A percentile compares a stretch with the other conserved stretches of the same genome.
Conservation (phyloP, 2,329 filamentous ascomycete genomes). For the Calycina marina region DNA sequence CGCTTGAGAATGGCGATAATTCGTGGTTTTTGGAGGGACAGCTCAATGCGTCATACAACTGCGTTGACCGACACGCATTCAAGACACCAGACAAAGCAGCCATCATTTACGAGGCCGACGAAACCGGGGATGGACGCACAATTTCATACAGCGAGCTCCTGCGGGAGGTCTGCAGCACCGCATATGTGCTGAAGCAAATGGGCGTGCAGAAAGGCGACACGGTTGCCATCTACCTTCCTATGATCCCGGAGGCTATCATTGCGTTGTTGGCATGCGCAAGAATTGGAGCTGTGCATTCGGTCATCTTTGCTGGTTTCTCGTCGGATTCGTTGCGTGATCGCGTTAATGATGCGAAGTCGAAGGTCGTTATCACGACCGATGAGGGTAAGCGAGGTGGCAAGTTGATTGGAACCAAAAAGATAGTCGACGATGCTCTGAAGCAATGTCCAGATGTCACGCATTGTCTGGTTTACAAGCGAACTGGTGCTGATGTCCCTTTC, state of each 20-base stretch:
- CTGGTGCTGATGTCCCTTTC: constrained; percentile 83
- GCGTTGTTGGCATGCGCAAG: constrained; percentile 82
- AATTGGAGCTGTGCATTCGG: constrained; percentile 92
- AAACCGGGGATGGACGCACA: constrained; percentile 70
- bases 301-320: constrained; percentile 96
- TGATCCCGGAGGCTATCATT: constrained; percentile 93
- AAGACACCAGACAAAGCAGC: constrained; percentile 85
- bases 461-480: constrained; percentile 89
- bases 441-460: constrained; percentile 80
- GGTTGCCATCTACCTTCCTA: constrained; percentile 91
- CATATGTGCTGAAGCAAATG: constrained; percentile 84
- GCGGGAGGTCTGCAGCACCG: constrained; percentile 75
- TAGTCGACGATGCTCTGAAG: constrained; percentile 93
- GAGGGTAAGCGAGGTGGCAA: constrained; percentile 98
- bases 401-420: constrained; percentile 95
- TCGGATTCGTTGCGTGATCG: constrained; percentile 91
- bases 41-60: constrained; percentile 95
- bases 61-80: constrained; percentile 90
- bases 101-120: constrained; percentile 98
- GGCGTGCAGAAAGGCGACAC: constrained; percentile 96
- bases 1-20: constrained; percentile 64
- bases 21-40: constrained; percentile 92
- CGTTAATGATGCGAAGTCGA: constrained; percentile 79
- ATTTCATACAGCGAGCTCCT: constrained; percentile 91
- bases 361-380: constrained; percentile 91